Evolutionary conservation across 331 rosid genomes (phyloP).

Genomic region (Telfairia occidentalis): DNA sequence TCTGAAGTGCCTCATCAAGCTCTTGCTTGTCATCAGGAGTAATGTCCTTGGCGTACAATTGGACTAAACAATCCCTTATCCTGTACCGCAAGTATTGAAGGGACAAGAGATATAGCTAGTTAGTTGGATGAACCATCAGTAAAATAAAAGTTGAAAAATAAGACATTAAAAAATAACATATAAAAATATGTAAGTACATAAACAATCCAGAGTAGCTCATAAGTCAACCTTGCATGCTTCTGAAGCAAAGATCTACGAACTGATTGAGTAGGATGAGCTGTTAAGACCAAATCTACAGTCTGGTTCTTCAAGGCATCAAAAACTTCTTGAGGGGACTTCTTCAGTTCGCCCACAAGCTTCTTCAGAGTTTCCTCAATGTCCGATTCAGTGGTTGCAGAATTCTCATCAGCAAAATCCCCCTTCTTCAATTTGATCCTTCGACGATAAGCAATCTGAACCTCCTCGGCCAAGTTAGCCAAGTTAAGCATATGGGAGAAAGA

Average conservation of each 20-base stretch:
- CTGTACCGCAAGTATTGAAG: slow-evolving; percentile 25
- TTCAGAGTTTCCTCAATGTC: slow-evolving; percentile 94
- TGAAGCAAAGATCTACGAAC: slow-evolving; percentile 95
- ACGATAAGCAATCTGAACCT: slow-evolving; percentile 89
- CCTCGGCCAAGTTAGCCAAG: slow-evolving; percentile 98
- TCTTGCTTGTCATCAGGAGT: slow-evolving; percentile 99
- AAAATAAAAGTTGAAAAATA: neutral
- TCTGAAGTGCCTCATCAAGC: slow-evolving; percentile 89
- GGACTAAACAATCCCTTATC: slow-evolving; percentile 68
- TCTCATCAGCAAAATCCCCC: slow-evolving; percentile 78
- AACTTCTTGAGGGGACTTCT: slow-evolving; percentile 89
- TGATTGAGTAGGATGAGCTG: slow-evolving; percentile 98
- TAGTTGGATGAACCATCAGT: neutral
- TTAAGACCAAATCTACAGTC: slow-evolving; percentile 88
- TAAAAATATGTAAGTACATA: neutral
- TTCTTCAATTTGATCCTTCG: slow-evolving; percentile 84
- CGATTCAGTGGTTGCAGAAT: slow-evolving; percentile 85
- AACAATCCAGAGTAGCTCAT: neutral
- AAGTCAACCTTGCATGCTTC: slow-evolving; percentile 82
- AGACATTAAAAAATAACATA: neutral
- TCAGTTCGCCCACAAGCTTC: slow-evolving; percentile 61
- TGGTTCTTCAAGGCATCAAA: slow-evolving; percentile 94
- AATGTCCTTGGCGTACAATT: slow-evolving; percentile 74
- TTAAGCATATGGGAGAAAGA: slow-evolving; percentile 96
- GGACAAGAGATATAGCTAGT: neutral